phyloP scores from a whole-genome alignment of 257 asterid genomes.

The Salvia splendens region DNA sequence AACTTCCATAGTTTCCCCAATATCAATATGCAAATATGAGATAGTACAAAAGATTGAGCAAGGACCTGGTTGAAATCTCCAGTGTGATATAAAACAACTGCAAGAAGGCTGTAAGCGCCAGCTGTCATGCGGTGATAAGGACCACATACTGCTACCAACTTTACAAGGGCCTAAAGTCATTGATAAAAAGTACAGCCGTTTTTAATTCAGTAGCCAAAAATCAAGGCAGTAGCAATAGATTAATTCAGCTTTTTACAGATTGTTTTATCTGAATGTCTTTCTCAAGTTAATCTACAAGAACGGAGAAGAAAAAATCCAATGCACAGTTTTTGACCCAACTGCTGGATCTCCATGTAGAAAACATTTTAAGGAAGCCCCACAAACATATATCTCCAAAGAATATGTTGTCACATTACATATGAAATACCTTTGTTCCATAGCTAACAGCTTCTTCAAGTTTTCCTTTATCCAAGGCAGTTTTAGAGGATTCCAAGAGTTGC shows the following conservation, averaged over 20 bases:
- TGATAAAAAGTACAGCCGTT: slow-evolving; percentile 18
- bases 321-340: slow-evolving; percentile 10
- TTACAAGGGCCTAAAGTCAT: slow-evolving; percentile 74
- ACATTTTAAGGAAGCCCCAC: slow-evolving; percentile 16
- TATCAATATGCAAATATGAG: too few relatives aligned
- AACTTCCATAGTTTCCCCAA: too few relatives aligned
- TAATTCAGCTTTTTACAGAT: neutral
- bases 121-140: slow-evolving; percentile 96
- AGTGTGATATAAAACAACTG: slow-evolving; percentile 91
- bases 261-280: slow-evolving; percentile 17
- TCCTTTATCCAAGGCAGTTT: slow-evolving; percentile 90
- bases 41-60: slow-evolving; percentile 25
- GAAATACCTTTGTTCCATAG: slow-evolving; percentile 86
- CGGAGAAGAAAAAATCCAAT: slow-evolving; percentile 4
- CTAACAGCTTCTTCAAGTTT: slow-evolving; percentile 94
- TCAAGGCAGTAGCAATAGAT: slow-evolving; percentile 2
- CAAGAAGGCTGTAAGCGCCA: slow-evolving; percentile 97
- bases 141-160: slow-evolving; percentile 93
- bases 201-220: slow-evolving; percentile 19
- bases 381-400: slow-evolving; percentile 20
- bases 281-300: slow-evolving; percentile 13
- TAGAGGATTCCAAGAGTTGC: slow-evolving; percentile 90
- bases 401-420: slow-evolving; percentile 18
- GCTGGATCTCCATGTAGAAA: slow-evolving; percentile 11
- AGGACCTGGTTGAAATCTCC: slow-evolving; percentile 95